phyloP scores from a whole-genome alignment of 2,329 filamentous ascomycete genomes.

The Paraconiothyrium brasiliense region DNA sequence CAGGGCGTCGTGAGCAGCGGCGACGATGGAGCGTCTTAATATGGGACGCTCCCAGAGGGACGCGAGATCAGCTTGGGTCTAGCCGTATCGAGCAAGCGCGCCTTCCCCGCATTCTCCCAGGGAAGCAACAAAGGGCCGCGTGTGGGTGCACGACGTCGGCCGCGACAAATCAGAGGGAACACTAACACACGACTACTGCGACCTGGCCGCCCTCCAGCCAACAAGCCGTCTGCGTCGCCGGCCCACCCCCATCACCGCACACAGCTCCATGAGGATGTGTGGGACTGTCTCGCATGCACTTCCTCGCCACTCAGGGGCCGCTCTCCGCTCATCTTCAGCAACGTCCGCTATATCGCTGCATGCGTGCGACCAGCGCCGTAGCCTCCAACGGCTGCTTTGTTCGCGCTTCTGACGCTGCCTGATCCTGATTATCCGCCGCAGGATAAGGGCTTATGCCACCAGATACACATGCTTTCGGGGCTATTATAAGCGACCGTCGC shows the following conservation, averaged over 20 bases:
- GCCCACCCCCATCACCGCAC: slow-evolving; percentile 3
- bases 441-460: neutral
- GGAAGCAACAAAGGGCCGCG: slow-evolving; percentile 36
- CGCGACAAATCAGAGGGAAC: slow-evolving; percentile 7
- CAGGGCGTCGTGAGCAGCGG: slow-evolving; percentile 16
- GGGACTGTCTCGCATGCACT: neutral
- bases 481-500: slow-evolving; percentile 5
- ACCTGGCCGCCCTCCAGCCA: neutral
- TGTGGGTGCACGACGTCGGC: slow-evolving; percentile 23
- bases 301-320: neutral
- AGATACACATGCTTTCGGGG: neutral
- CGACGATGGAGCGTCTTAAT: slow-evolving; percentile 32
- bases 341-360: neutral
- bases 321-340: neutral
- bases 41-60: slow-evolving; percentile 27
- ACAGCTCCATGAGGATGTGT: neutral
- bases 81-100: slow-evolving; percentile 27
- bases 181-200: slow-evolving; percentile 19
- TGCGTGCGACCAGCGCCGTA: neutral
- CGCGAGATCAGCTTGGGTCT: slow-evolving; percentile 19
- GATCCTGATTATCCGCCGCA: neutral
- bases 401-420: neutral
- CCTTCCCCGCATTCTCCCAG: slow-evolving; percentile 47
- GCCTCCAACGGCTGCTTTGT: neutral
- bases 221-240: slow-evolving; percentile 8